Evolutionary conservation across 2,329 filamentous ascomycete species (phyloP).

Genomic region (Colletotrichum sp.): DNA sequence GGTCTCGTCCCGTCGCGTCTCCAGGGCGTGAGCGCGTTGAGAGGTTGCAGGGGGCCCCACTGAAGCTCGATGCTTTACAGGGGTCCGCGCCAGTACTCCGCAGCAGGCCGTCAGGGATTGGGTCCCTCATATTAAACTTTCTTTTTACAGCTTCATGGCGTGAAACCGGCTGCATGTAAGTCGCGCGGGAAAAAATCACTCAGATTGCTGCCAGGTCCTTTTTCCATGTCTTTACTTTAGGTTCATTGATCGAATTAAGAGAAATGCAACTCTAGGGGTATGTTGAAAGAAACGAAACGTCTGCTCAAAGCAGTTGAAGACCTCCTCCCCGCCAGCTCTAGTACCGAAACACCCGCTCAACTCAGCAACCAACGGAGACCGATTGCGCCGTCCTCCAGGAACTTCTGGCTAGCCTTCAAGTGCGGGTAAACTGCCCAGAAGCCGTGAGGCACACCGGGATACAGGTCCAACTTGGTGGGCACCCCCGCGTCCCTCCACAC

Average conservation of each 20-base stretch:
- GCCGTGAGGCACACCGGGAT: slow-evolving; percentile 33
- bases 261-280: background rate
- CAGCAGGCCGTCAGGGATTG: background rate
- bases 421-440: slow-evolving; percentile 33
- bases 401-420: slow-evolving; percentile 25
- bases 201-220: background rate
- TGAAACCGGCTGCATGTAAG: background rate
- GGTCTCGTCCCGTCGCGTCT: slow-evolving; percentile 15
- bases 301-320: background rate
- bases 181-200: background rate
- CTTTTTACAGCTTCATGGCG: slow-evolving; percentile 12
- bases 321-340: background rate
- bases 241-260: background rate
- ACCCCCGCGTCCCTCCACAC: slow-evolving; percentile 31
- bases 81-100: background rate
- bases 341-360: background rate
- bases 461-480: slow-evolving; percentile 30
- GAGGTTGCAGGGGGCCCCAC: slow-evolving; percentile 3
- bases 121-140: slow-evolving; percentile 11
- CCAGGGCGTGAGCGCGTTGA: slow-evolving; percentile 14
- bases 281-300: background rate
- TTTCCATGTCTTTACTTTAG: background rate
- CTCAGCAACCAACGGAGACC: slow-evolving; percentile 29
- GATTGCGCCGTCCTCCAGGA: slow-evolving; percentile 23
- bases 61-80: background rate